Percentiles rank a stretch among this genome's conserved stretches.
These are phyloP conservation scores for Phytophthora parvispora DNA, from an alignment of 352 stramenopile species.

Conservation along the genomic window DNA sequence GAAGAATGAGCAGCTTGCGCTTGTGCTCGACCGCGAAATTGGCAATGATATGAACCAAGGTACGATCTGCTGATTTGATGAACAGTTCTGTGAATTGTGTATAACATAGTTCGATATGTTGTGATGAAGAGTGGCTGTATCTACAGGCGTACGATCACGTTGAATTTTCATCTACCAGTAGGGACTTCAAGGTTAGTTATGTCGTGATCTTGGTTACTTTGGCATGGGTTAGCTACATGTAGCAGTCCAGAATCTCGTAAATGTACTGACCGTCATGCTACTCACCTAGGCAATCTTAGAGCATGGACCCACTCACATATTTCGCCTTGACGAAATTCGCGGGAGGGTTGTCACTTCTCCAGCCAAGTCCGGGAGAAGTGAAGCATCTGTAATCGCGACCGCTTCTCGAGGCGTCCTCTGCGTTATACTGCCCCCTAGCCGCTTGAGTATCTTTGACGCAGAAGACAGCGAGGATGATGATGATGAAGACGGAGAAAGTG, in stretches of 20 bases:
- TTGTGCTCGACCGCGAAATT: constrained; percentile 25
- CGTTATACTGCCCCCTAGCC: constrained; percentile 35
- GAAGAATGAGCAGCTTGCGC: constrained; percentile 45
- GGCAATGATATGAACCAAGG: constrained; percentile 31
- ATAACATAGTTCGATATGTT: neutral
- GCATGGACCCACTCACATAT: constrained; percentile 21
- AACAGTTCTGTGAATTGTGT: neutral
- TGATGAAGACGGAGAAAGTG: constrained; percentile 32
- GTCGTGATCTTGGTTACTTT: too few species aligned
- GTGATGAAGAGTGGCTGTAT: constrained; percentile 14
- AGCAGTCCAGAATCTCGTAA: too few species aligned
- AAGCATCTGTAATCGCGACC: constrained; percentile 47
- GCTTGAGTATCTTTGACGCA: constrained; percentile 66
- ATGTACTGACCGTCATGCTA: too few species aligned
- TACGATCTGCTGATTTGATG: constrained; percentile 13
- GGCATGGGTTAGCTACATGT: too few species aligned
- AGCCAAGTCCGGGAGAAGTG: neutral
- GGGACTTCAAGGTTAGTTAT: constrained; percentile 33
- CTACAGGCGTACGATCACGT: constrained; percentile 52
- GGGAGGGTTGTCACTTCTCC: constrained; percentile 28
- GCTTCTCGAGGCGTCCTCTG: constrained; percentile 69
- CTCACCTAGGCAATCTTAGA: constrained; percentile 10
- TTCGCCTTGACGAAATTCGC: constrained; percentile 23
- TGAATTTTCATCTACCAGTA: constrained; percentile 20
- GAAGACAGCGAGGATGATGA: constrained; percentile 66